Percentiles rank a stretch among this genome's conserved stretches.
phyloP scores from a whole-genome alignment of 441 rosid species.

The Erodium trifolium region DNA sequence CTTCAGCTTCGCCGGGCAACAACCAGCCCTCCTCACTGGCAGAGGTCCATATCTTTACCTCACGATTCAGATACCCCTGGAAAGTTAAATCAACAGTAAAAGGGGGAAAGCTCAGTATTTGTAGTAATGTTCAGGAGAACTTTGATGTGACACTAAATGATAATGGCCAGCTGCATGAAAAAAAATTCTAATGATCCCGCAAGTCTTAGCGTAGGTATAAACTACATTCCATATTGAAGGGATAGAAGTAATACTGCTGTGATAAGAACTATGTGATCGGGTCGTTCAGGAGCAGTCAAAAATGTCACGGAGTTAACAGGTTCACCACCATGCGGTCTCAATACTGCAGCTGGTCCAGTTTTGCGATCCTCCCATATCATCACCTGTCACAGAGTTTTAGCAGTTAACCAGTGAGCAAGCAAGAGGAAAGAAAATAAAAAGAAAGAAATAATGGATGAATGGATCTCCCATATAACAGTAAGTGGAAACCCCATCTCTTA shows the following conservation, averaged over 20 bases:
- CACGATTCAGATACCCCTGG: conserved; percentile 77
- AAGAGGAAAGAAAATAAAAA: neutral
- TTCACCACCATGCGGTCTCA: conserved; percentile 81
- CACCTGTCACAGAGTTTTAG: conserved; percentile 38
- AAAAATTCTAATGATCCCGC: neutral
- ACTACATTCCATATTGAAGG: conserved; percentile 6
- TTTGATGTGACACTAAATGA: neutral
- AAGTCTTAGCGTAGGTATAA: neutral
- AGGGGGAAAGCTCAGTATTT: neutral
- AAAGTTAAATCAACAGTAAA: conserved; percentile 16
- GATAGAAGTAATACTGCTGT: conserved; percentile 52
- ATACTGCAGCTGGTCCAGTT: conserved; percentile 50
- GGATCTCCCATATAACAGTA: neutral
- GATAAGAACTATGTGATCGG: conserved; percentile 77
- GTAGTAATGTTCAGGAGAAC: neutral
- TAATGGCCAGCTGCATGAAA: conserved; percentile 7
- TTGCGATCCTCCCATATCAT: conserved; percentile 91
- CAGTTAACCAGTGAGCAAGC: conserved; percentile 10
- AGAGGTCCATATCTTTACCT: conserved; percentile 80
- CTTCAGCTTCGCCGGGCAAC: conserved; percentile 60
- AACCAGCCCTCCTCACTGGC: conserved; percentile 80
- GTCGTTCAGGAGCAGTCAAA: conserved; percentile 62
- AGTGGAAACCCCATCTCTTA: neutral
- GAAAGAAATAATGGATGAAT: neutral
- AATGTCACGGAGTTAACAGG: conserved; percentile 74